Percentiles rank a stretch among this genome's conserved stretches.
These are phyloP conservation scores for Phylloporus arenicola DNA, from an alignment of 768 basidiomycete genomes.

Conservation along the genomic window DNA sequence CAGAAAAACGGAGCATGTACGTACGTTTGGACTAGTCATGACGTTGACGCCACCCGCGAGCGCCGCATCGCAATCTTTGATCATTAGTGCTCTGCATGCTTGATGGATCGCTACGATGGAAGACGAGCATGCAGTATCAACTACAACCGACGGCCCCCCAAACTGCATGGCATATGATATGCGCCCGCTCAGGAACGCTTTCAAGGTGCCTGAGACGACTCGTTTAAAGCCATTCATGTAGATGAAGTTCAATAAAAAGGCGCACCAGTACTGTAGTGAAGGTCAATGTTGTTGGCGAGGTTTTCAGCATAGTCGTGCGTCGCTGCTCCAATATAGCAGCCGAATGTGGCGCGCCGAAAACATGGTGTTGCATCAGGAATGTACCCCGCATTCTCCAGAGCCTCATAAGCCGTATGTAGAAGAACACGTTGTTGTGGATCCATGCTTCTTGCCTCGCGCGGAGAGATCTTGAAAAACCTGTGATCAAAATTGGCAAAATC, in stretches of 20 bases:
- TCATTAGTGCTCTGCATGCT: slow-evolving; percentile 59
- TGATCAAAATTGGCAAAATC: slow-evolving; percentile 60
- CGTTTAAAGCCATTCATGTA: not conserved
- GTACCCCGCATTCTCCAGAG: slow-evolving; percentile 67
- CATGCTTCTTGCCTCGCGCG: slow-evolving; percentile 70
- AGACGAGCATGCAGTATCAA: slow-evolving; percentile 75
- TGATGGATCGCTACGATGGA: slow-evolving; percentile 64
- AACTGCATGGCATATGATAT: slow-evolving; percentile 65
- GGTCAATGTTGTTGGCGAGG: slow-evolving; percentile 54
- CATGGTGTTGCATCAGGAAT: slow-evolving; percentile 52
- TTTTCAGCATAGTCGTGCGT: slow-evolving; percentile 69
- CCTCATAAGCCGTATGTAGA: slow-evolving; percentile 61
- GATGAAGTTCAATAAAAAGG: slow-evolving; percentile 1
- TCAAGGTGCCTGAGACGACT: slow-evolving; percentile 47
- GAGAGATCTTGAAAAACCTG: slow-evolving; percentile 66
- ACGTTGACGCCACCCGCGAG: slow-evolving; percentile 73
- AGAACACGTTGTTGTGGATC: slow-evolving; percentile 72
- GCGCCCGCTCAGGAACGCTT: slow-evolving; percentile 65
- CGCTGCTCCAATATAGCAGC: slow-evolving; percentile 63
- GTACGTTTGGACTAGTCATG: slow-evolving; percentile 65
- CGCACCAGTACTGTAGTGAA: slow-evolving; percentile 66
- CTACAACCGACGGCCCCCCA: slow-evolving; percentile 63
- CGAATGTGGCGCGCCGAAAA: slow-evolving; percentile 51
- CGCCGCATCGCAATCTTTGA: slow-evolving; percentile 60
- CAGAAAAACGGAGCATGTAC: slow-evolving; percentile 15